These are phyloP conservation scores for Rachicladosporium sp. DNA, from an alignment of 2,329 filamentous ascomycete genomes.

Conservation along the genomic window DNA sequence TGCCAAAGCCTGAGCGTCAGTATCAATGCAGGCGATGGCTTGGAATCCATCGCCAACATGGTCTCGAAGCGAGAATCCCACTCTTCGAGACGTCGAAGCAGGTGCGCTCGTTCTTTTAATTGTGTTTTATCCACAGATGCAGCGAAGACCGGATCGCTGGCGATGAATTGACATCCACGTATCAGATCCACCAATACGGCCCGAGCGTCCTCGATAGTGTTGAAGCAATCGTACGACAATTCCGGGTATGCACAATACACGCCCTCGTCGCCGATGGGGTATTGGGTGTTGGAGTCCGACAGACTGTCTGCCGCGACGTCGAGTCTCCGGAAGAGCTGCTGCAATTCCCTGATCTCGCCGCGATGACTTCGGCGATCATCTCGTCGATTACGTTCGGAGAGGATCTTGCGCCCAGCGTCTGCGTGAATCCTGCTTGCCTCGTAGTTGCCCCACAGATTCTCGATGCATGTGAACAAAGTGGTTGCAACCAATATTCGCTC, in stretches of 20 bases:
- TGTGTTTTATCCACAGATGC: too few relatives aligned
- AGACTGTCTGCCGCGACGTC: slow-evolving; percentile 7
- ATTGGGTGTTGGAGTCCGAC: slow-evolving; percentile 5
- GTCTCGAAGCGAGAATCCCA: slow-evolving; percentile 9
- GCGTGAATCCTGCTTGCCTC: slow-evolving; percentile 8
- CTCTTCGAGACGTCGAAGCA: slow-evolving; percentile 1
- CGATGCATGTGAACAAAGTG: slow-evolving; percentile 7
- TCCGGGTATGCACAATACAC: slow-evolving; percentile 5
- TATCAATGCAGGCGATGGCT: neutral
- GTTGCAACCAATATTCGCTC: slow-evolving; percentile 8
- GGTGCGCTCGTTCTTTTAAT: too few relatives aligned
- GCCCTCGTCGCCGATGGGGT: slow-evolving; percentile 6
- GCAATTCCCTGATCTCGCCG: slow-evolving; percentile 9
- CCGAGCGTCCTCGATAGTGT: slow-evolving; percentile 8
- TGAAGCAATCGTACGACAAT: slow-evolving; percentile 5
- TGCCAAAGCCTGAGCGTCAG: slow-evolving; percentile 8
- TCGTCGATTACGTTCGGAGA: slow-evolving; percentile 2
- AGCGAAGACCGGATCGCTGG: neutral
- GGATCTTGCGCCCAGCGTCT: slow-evolving; percentile 7
- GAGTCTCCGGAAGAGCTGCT: slow-evolving; percentile 6
- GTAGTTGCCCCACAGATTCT: slow-evolving; percentile 9
- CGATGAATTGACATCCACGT: neutral
- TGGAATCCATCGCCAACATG: neutral
- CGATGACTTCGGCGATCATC: slow-evolving; percentile 2
- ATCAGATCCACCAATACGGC: slow-evolving; percentile 6